Percentiles rank a stretch among this genome's conserved stretches.
Evolutionary conservation across 2,329 filamentous ascomycete species (phyloP).

Genomic region (Paraphoma sp.): DNA sequence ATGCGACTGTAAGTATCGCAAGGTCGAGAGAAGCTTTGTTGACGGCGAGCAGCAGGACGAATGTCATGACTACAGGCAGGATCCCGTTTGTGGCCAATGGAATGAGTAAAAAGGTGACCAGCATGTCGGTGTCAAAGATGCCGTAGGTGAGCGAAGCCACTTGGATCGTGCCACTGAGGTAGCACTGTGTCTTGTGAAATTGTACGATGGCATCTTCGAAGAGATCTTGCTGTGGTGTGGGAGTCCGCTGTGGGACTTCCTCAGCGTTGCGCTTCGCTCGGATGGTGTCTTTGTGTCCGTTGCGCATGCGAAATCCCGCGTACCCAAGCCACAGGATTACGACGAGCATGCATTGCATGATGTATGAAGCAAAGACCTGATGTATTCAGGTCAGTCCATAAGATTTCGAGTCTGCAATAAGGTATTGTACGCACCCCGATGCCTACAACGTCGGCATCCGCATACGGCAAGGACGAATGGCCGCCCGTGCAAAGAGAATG

Average conservation of each 20-base stretch:
- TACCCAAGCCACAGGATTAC: constrained; percentile 20
- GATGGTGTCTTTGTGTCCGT: background rate
- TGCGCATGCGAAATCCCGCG: background rate
- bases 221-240: constrained; percentile 1
- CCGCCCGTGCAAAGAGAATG: constrained; percentile 11
- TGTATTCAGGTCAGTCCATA: background rate
- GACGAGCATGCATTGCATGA: constrained; percentile 28
- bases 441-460: constrained; percentile 25
- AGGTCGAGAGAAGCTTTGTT: constrained; percentile 9
- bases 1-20: constrained; percentile 15
- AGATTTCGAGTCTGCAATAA: background rate
- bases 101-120: constrained; percentile 27
- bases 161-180: constrained; percentile 32
- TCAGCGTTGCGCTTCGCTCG: background rate
- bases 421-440: constrained; percentile 18
- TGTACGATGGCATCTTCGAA: constrained; percentile 20
- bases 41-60: constrained; percentile 15
- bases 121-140: constrained; percentile 25
- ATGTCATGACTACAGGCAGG: constrained; percentile 22
- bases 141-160: constrained; percentile 26
- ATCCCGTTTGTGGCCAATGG: constrained; percentile 28
- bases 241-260: background rate
- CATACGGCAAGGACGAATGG: constrained; percentile 18
- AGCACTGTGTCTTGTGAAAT: constrained; percentile 35
- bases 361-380: constrained; percentile 30